phyloP scores from a whole-genome alignment of 495 filamentous ascomycete species.

The Aspergillus indologenus region DNA sequence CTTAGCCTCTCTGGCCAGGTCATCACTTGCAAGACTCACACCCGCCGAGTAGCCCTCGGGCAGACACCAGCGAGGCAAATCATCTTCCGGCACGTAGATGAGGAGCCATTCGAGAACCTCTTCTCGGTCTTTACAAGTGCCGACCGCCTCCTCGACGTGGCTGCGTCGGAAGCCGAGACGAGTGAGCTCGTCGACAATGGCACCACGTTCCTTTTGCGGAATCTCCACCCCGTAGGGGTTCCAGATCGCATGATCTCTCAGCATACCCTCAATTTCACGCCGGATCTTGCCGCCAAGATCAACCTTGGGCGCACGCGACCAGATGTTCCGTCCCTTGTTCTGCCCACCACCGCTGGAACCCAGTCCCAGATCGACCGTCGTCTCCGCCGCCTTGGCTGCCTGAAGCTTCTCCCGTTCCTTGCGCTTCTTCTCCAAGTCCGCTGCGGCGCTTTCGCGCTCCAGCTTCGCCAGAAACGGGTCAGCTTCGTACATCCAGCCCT shows the following conservation, averaged over 20 bases:
- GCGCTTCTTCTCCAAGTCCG: slow-evolving; percentile 66
- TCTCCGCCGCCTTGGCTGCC: slow-evolving; percentile 56
- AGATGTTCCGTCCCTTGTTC: slow-evolving; percentile 57
- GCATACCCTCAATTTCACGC: slow-evolving; percentile 69
- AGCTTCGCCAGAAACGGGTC: slow-evolving; percentile 82
- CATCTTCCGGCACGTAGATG: slow-evolving; percentile 95
- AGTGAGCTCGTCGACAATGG: slow-evolving; percentile 70
- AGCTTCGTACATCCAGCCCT: slow-evolving; percentile 90
- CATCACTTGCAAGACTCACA: slow-evolving; percentile 73
- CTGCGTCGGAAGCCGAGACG: slow-evolving; percentile 77
- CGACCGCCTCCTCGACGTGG: slow-evolving; percentile 84
- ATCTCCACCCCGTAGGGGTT: slow-evolving; percentile 73
- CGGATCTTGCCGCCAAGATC: slow-evolving; percentile 83
- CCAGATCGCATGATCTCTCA: slow-evolving; percentile 78
- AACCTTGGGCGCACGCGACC: slow-evolving; percentile 82
- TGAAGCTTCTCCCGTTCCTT: slow-evolving; percentile 57
- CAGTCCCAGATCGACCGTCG: slow-evolving; percentile 41
- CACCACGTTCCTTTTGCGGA: slow-evolving; percentile 48
- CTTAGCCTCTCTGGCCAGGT: slow-evolving; percentile 72
- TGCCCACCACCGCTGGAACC: slow-evolving; percentile 23
- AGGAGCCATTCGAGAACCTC: slow-evolving; percentile 91
- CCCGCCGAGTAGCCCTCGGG: slow-evolving; percentile 89
- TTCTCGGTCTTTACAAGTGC: slow-evolving; percentile 86
- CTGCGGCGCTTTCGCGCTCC: slow-evolving; percentile 73
- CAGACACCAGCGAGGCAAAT: slow-evolving; percentile 82